A percentile compares a stretch with the other conserved stretches of the same genome.
phyloP scores from a whole-genome alignment of 257 asterid genomes.

The Nyctanthes arbortristis region DNA sequence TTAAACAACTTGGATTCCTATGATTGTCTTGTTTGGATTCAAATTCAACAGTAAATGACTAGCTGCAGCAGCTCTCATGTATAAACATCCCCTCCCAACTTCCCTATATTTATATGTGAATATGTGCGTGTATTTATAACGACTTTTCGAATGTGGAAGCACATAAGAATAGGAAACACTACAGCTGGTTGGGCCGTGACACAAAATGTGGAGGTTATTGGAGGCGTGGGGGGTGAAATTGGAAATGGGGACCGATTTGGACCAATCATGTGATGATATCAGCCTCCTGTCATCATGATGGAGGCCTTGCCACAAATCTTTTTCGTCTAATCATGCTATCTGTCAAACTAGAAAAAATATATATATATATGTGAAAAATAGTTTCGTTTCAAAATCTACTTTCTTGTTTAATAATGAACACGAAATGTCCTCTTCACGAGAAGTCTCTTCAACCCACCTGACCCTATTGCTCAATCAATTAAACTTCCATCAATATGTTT shows the following conservation, averaged over 20 bases:
- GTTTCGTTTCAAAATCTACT: neutral
- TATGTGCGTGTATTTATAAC: conserved; percentile 1
- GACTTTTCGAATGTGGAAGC: conserved; percentile 21
- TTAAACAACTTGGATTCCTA: neutral
- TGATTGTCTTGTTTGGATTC: neutral
- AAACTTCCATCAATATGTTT: no score
- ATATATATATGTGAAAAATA: neutral
- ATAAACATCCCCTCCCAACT: neutral
- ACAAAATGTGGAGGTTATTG: neutral
- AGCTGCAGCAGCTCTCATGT: conserved; percentile 34
- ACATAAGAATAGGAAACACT: no score
- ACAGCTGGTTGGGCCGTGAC: neutral
- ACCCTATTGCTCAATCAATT: neutral
- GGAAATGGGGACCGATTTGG: conserved; percentile 25
- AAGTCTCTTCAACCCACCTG: neutral
- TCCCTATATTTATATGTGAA: neutral
- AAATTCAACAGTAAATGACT: conserved; percentile 27
- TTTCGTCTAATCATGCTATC: neutral
- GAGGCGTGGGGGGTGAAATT: conserved; percentile 1
- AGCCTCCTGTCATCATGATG: conserved; percentile 48
- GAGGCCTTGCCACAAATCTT: conserved; percentile 1
- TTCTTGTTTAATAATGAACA: neutral
- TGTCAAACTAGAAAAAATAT: neutral
- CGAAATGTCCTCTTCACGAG: no score
- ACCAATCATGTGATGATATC: conserved; percentile 39